These are phyloP conservation scores for Aspergillus thermomutatus DNA, from an alignment of 2,329 filamentous ascomycete species.

Conservation along the genomic window DNA sequence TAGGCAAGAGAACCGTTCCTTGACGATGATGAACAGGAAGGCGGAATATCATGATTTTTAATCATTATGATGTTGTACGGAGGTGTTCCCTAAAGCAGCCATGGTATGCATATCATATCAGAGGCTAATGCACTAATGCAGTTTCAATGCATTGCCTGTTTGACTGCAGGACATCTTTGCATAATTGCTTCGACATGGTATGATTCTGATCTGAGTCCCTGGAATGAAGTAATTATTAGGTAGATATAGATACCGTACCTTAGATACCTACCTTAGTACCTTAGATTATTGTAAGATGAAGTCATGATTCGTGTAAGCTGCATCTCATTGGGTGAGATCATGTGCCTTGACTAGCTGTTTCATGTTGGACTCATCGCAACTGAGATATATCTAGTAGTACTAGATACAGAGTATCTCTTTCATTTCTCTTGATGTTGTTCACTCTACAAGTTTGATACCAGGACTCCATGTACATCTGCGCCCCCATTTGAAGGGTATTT, in stretches of 20 bases:
- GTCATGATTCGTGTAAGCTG: too few species aligned
- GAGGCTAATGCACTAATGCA: neutral
- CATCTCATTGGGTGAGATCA: neutral
- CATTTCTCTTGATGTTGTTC: too few species aligned
- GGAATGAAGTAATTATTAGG: neutral
- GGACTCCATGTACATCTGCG: too few species aligned
- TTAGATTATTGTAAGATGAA: too few species aligned
- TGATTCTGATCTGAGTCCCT: neutral
- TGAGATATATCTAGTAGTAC: too few species aligned
- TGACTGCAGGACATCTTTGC: too few species aligned
- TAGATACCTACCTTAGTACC: too few species aligned
- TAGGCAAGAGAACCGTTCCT: conserved; percentile 25
- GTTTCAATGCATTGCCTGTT: neutral
- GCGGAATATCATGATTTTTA: conserved; percentile 17
- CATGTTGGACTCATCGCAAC: neutral
- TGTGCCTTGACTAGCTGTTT: neutral
- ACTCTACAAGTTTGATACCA: too few species aligned
- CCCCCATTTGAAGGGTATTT: too few species aligned
- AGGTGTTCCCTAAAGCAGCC: neutral
- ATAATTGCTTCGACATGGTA: neutral
- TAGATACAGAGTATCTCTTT: too few species aligned
- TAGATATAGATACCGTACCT: too few species aligned
- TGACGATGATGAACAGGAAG: neutral
- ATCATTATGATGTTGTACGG: conserved; percentile 7
- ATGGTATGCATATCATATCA: neutral